Evolutionary conservation across 2,329 filamentous ascomycete species (phyloP).

Genomic region (Talaromyces albobiverticillius): DNA sequence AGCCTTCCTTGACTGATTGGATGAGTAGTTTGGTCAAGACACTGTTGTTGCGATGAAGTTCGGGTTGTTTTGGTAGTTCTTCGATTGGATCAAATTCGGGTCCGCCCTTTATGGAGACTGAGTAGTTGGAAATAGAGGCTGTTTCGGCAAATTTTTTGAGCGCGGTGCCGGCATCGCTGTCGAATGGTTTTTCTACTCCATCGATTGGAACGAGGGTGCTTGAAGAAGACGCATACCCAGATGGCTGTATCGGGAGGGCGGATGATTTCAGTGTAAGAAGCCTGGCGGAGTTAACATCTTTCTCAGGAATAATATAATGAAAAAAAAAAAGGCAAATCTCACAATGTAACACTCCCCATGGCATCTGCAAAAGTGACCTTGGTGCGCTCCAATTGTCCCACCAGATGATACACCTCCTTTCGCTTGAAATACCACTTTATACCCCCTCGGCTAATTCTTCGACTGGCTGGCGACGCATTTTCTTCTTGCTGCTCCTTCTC

Average conservation of each 20-base stretch:
- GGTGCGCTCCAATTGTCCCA: neutral
- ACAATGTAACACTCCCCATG: neutral
- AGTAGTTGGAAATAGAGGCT: neutral
- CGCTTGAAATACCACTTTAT: slow-evolving; percentile 1
- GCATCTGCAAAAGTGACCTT: neutral
- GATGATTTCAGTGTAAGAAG: neutral
- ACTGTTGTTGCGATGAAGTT: neutral
- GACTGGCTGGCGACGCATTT: neutral
- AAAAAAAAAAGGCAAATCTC: neutral
- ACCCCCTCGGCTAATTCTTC: neutral
- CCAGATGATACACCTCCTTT: neutral
- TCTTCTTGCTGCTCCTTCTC: neutral
- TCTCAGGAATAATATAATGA: neutral
- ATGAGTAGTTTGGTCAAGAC: slow-evolving; percentile 1
- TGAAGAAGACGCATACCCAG: neutral
- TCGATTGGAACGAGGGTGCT: neutral
- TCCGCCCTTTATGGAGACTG: neutral
- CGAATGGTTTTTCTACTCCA: neutral
- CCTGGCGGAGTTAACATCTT: neutral
- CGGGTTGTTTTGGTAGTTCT: neutral
- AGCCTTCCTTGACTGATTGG: neutral
- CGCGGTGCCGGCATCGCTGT: neutral
- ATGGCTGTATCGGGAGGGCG: neutral
- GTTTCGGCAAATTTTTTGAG: neutral
- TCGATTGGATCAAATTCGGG: neutral